Base-by-base conservation (phyloP, 2,329 filamentous ascomycete species). In the Xylariomycetidae sp. region DNA sequence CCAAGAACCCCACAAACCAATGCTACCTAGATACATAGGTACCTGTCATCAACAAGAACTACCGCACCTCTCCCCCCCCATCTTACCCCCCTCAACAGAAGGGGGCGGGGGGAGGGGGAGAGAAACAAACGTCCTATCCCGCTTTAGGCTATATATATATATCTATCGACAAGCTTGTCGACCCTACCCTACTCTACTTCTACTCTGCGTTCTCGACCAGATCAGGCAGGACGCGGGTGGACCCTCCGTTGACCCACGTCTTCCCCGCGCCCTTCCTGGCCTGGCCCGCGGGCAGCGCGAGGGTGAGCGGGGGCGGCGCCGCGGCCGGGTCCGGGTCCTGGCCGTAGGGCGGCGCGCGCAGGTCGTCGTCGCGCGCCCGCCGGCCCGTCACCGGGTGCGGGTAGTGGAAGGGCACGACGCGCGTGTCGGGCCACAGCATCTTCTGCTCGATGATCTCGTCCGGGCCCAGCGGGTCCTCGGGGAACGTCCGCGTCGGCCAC, bases 381-480 rank as follows among this genome's bases (percentile, higher is more conserved):
- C 63, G 54, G 5, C 69, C 68, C 8, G 70, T 73, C 11, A 72
- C 58, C 0, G 70, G 69, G 46, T 74, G 69, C 7, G 56, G 58
- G 41, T 74, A 73, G 44, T 74, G 70, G 52, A 73, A 73, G 1
- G 70, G 69, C 20, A 73, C 61, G 4, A 74, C 70, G 25, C 70
- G 62, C 5, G 69, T 72, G 44, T 75, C 71, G 0, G 72, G 72
- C 72, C 72, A 76, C 40, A 76, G 51, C 67, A 73, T 69, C 44
- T 66, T 63, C 53, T 72, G 62, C 37, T 72, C 67, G 6, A 72
- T 59, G 14, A 74, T 51, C 58, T 74, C 68, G 45, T 75, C 69
- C 11, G 70, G 71, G 0, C 71, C 71, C 8, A 58, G 37, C 6
- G 66, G 64, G 37, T 74, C 70, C 40, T 72, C 68, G 0, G 69